phyloP scores from a whole-genome alignment of 768 basidiomycete species.

The Naematelia aurantialba region DNA sequence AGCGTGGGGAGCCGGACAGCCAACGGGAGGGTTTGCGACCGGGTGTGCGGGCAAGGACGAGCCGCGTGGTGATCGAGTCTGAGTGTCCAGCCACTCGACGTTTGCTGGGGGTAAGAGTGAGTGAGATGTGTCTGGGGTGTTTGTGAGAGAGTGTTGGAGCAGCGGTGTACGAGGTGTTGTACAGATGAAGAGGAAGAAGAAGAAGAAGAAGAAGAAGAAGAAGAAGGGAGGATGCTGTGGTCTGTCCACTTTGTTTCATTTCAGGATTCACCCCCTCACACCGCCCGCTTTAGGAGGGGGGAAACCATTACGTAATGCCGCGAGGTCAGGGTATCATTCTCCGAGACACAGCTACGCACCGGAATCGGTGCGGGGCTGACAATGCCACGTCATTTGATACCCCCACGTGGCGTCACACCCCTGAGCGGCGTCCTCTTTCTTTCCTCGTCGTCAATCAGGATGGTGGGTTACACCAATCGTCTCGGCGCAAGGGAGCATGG shows the following conservation, averaged over 20 bases:
- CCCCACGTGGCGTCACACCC: neutral
- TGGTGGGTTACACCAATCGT: neutral
- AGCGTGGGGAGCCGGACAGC: too few species aligned
- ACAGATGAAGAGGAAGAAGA: neutral
- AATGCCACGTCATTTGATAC: neutral
- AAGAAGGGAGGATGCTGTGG: neutral
- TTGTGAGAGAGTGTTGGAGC: neutral
- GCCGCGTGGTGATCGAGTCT: too few species aligned
- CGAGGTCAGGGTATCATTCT: neutral
- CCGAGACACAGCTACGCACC: neutral
- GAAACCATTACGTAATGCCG: neutral
- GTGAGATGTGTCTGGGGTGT: neutral
- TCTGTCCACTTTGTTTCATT: neutral
- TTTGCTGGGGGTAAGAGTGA: neutral
- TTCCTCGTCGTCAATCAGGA: neutral
- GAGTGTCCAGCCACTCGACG: too few species aligned
- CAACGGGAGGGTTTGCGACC: too few species aligned
- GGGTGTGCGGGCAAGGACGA: too few species aligned
- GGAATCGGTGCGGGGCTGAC: neutral
- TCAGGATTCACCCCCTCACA: neutral
- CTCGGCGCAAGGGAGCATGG: conserved; percentile 3
- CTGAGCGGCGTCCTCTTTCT: neutral
- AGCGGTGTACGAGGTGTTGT: neutral
- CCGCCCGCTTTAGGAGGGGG: neutral
- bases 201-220: neutral